These are phyloP conservation scores for Microbotryum intermedium DNA, from an alignment of 1,284 basidiomycete species.

Conservation along the genomic window DNA sequence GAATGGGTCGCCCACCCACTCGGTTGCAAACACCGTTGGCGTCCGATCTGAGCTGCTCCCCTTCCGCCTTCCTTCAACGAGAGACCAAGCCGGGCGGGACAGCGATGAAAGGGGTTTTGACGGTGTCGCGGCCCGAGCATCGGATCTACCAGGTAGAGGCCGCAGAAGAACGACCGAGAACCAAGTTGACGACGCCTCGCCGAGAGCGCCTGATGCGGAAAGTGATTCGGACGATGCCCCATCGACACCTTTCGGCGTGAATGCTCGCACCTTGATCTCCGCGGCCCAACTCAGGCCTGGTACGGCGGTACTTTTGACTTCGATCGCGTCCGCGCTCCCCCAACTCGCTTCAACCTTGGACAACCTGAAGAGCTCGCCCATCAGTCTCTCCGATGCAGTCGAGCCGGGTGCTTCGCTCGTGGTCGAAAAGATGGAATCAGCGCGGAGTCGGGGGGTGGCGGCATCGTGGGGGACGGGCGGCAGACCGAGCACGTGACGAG, in stretches of 20 bases:
- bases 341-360: neutral
- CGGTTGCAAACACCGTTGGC: constrained; percentile 3
- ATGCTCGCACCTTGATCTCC: constrained; percentile 3
- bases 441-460: neutral
- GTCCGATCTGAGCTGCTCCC: constrained; percentile 8
- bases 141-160: neutral
- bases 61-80: neutral
- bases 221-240: neutral
- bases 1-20: neutral
- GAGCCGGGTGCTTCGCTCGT: constrained; percentile 1
- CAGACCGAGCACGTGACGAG: constrained; percentile 7
- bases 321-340: constrained; percentile 3
- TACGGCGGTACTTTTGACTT: constrained; percentile 2
- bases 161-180: constrained; percentile 9
- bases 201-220: neutral
- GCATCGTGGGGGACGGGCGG: neutral
- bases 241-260: neutral
- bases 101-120: neutral
- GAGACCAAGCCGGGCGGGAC: neutral
- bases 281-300: constrained; percentile 3
- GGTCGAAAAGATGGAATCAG: neutral
- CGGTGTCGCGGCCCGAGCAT: neutral
- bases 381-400: neutral
- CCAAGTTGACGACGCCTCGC: neutral
- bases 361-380: neutral